These are phyloP conservation scores for Solanum etuberosum DNA, from an alignment of 257 asterid species.

Conservation along the genomic window DNA sequence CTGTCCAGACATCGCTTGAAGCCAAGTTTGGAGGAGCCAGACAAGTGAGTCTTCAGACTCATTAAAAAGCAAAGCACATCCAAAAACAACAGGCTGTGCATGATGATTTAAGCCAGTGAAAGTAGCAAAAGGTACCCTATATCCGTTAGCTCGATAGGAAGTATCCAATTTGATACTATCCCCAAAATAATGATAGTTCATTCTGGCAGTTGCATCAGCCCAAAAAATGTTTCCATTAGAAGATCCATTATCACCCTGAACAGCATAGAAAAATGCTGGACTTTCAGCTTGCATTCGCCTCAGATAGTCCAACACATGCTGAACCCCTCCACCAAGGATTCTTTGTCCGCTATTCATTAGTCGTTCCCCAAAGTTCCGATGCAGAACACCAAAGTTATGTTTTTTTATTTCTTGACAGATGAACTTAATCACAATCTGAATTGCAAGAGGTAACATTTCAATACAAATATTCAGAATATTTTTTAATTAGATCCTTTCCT, in stretches of 20 bases:
- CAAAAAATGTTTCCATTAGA: conserved; percentile 52
- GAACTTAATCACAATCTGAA: not conserved
- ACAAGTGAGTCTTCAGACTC: conserved; percentile 42
- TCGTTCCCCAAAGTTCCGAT: not conserved
- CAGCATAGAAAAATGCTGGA: conserved; percentile 56
- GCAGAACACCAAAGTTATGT: not conserved
- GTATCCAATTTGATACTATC: conserved; percentile 69
- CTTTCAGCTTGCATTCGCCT: conserved; percentile 47
- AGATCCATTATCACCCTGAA: conserved; percentile 44
- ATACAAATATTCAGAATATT: not conserved
- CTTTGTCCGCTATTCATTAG: conserved; percentile 22
- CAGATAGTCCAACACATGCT: conserved; percentile 47
- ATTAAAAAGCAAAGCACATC: conserved; percentile 61
- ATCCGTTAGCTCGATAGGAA: conserved; percentile 26
- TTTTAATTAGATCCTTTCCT: not conserved
- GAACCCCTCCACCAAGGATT: conserved; percentile 37
- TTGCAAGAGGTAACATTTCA: not conserved
- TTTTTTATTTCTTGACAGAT: not conserved
- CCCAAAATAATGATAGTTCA: conserved; percentile 53
- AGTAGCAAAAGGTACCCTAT: conserved; percentile 46
- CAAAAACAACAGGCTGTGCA: conserved; percentile 71
- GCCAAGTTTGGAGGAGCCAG: conserved; percentile 81
- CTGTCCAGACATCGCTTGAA: conserved; percentile 51
- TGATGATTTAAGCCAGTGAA: conserved; percentile 87
- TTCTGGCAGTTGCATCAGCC: conserved; percentile 44